Conservation (phyloP, 2,329 filamentous ascomycete genomes). For the Claviceps quebecensis region DNA sequence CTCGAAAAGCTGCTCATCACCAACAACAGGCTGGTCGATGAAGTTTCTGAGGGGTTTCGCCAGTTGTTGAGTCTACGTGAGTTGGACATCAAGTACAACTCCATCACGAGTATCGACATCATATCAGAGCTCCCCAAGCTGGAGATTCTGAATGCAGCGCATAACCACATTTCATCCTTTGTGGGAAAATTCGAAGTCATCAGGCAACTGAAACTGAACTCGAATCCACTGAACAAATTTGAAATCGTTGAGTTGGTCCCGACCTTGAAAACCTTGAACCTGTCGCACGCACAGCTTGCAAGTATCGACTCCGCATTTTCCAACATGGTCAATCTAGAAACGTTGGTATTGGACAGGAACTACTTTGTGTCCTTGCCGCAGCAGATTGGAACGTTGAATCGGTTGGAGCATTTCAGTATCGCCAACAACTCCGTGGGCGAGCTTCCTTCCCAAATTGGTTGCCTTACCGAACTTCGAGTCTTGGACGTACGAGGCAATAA, state of each 20-base stretch:
- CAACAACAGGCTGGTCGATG: constrained; percentile 74
- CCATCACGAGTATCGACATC: constrained; percentile 75
- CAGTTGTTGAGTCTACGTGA: constrained; percentile 70
- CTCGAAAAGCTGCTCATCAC: constrained; percentile 88
- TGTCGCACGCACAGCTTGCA: constrained; percentile 82
- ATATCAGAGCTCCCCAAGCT: constrained; percentile 73
- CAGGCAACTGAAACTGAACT: constrained; percentile 75
- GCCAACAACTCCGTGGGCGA: constrained; percentile 80
- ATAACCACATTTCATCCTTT: constrained; percentile 86
- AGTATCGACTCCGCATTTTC: constrained; percentile 82
- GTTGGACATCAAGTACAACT: constrained; percentile 89
- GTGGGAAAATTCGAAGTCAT: constrained; percentile 77
- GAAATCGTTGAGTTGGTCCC: constrained; percentile 65
- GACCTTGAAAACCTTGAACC: constrained; percentile 71
- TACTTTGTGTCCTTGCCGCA: constrained; percentile 83
- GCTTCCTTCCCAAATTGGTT: constrained; percentile 77
- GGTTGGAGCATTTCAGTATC: constrained; percentile 83
- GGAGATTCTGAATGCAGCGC: constrained; percentile 78
- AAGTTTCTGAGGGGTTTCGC: constrained; percentile 59
- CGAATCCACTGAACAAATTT: constrained; percentile 90
- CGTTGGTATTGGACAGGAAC: constrained; percentile 83
- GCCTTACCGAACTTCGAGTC: constrained; percentile 67
- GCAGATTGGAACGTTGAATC: constrained; percentile 70
- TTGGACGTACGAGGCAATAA: constrained; percentile 92
- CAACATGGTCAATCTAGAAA: constrained; percentile 74